A percentile compares a stretch with the other conserved stretches of the same genome.
Conservation (phyloP, 169 alveolate species). For the Perkinsus marinus region DNA sequence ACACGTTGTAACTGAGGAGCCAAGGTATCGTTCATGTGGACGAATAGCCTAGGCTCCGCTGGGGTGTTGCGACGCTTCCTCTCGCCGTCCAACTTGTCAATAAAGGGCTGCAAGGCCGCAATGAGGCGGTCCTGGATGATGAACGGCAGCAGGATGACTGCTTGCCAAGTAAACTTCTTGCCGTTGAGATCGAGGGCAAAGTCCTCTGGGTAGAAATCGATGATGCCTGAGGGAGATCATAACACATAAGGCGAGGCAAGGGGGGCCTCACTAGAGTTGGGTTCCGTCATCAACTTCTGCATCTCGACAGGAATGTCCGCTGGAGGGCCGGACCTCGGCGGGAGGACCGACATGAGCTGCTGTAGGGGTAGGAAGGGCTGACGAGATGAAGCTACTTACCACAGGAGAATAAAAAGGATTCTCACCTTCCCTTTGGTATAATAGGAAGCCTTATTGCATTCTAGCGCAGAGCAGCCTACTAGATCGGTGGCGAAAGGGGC, state of each 20-base stretch:
- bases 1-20: neutral
- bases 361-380: conserved; percentile 88
- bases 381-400: conserved; percentile 47
- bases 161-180: conserved; percentile 42
- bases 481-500: conserved; percentile 94
- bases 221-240: conserved; percentile 7
- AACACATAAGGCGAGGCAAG: neutral
- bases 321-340: conserved; percentile 64
- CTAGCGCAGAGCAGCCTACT: conserved; percentile 29
- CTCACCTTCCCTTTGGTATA: neutral
- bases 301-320: conserved; percentile 17
- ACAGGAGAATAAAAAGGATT: neutral
- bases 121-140: conserved; percentile 32
- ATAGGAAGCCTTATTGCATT: conserved; percentile 8
- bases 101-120: conserved; percentile 11
- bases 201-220: conserved; percentile 64
- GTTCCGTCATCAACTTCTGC: conserved; percentile 19
- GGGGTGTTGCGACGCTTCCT: conserved; percentile 14
- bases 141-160: conserved; percentile 39
- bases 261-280: conserved; percentile 11
- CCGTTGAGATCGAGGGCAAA: conserved; percentile 56
- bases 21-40: neutral
- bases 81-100: conserved; percentile 6
- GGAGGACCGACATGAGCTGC: conserved; percentile 90
- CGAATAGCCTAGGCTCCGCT: neutral